Conservation (phyloP, 768 basidiomycete genomes). For the Gloeostereum incarnatum region DNA sequence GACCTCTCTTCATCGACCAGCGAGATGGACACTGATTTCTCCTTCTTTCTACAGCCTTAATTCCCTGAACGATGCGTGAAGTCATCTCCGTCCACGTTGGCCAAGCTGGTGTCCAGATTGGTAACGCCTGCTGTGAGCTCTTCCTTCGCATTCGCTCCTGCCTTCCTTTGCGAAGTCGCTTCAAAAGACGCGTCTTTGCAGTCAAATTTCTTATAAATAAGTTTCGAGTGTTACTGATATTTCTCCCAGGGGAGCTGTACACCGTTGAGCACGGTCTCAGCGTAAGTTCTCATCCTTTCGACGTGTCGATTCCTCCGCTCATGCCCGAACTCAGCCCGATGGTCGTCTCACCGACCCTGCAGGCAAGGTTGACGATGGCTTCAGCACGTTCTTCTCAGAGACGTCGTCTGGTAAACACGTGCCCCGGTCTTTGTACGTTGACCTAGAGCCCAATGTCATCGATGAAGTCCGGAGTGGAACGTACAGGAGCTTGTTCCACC, state of each 20-base stretch:
- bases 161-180: slow-evolving; percentile 12
- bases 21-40: too few species aligned
- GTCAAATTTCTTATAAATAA: slow-evolving; percentile 12
- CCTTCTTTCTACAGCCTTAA: too few species aligned
- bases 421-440: slow-evolving; percentile 94
- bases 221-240: slow-evolving; percentile 29
- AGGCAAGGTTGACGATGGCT: slow-evolving; percentile 77
- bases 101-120: slow-evolving; percentile 96
- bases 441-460: slow-evolving; percentile 95
- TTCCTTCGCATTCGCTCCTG: slow-evolving; percentile 8
- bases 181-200: slow-evolving; percentile 23
- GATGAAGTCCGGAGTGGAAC: slow-evolving; percentile 95
- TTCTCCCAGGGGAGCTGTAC: slow-evolving; percentile 84
- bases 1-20: too few species aligned
- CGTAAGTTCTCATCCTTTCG: slow-evolving; percentile 39
- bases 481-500: slow-evolving; percentile 97
- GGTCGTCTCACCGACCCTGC: slow-evolving; percentile 82
- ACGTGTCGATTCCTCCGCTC: neutral
- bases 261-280: slow-evolving; percentile 97
- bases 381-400: slow-evolving; percentile 99
- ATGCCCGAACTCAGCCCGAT: slow-evolving; percentile 72
- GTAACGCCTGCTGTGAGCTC: slow-evolving; percentile 90
- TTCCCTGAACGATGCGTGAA: slow-evolving; percentile 63
- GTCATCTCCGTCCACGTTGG: slow-evolving; percentile 98
- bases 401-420: slow-evolving; percentile 95